These are phyloP conservation scores for Rhodotorula sp. DNA, from an alignment of 1,284 basidiomycete genomes.

Conservation along the genomic window DNA sequence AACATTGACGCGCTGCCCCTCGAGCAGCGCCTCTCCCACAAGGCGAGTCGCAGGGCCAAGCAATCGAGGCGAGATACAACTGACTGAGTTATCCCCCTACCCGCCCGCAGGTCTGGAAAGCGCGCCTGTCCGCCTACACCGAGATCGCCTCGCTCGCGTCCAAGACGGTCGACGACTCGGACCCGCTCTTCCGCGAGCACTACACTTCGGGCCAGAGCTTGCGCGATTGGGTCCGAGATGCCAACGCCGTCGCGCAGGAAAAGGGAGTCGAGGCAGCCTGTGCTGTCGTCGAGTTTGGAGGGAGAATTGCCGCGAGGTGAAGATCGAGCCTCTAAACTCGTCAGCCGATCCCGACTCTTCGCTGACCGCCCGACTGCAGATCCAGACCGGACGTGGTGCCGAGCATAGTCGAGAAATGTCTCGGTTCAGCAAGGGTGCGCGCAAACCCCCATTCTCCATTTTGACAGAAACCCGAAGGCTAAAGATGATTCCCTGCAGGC, in stretches of 20 bases:
- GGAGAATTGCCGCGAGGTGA: constrained; percentile 70
- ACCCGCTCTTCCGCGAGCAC: constrained; percentile 82
- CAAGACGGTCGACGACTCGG: constrained; percentile 83
- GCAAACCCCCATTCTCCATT: neutral
- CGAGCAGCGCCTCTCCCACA: constrained; percentile 79
- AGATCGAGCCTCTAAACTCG: constrained; percentile 11
- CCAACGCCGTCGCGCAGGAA: constrained; percentile 97
- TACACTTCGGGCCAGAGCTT: constrained; percentile 72
- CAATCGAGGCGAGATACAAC: neutral
- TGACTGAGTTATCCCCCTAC: neutral
- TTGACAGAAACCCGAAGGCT: neutral
- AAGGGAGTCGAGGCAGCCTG: constrained; percentile 87
- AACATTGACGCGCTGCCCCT: constrained; percentile 83
- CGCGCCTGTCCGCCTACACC: constrained; percentile 88
- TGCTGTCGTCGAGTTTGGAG: constrained; percentile 83
- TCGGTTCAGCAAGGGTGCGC: constrained; percentile 66
- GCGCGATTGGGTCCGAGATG: constrained; percentile 82
- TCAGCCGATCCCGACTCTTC: neutral
- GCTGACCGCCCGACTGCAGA: neutral
- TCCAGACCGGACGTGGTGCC: constrained; percentile 73
- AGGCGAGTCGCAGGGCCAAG: constrained; percentile 51
- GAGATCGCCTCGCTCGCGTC: constrained; percentile 80
- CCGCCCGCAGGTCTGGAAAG: constrained; percentile 82
- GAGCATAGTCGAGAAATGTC: constrained; percentile 90
- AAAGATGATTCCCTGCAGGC: constrained; percentile 54